A percentile compares a stretch with the other conserved stretches of the same genome.
Conservation (phyloP, 495 filamentous ascomycete genomes). For the Beverwykella pulmonaria region DNA sequence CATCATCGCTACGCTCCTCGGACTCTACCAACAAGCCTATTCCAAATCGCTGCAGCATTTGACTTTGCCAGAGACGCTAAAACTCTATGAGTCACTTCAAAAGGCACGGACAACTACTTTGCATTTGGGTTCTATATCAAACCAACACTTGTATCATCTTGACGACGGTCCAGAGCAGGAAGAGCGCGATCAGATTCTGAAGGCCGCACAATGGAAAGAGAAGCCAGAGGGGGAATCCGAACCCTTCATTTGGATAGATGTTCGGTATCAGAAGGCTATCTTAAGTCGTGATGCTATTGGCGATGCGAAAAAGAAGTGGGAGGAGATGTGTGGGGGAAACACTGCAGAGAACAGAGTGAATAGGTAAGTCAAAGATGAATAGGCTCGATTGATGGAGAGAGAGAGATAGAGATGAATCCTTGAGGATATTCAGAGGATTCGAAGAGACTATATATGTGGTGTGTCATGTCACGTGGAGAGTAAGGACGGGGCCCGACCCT, state of each 20-base stretch:
- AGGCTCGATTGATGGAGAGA: no score
- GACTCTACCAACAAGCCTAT: not conserved
- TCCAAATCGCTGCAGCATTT: not conserved
- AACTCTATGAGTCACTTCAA: slow-evolving; percentile 11
- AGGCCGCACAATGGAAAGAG: not conserved
- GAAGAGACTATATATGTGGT: no score
- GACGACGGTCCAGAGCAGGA: slow-evolving; percentile 12
- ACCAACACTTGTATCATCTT: slow-evolving; percentile 15
- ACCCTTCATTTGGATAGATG: slow-evolving; percentile 4
- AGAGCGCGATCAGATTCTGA: slow-evolving; percentile 4
- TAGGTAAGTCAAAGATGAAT: no score
- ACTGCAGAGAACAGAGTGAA: no score
- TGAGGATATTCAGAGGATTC: no score
- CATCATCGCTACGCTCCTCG: slow-evolving; percentile 29
- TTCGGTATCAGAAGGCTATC: slow-evolving; percentile 3
- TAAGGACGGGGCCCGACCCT: no score
- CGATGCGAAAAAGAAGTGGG: not conserved
- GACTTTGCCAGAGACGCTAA: not conserved
- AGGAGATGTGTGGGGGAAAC: no score
- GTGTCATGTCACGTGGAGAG: no score
- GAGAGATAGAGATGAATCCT: no score
- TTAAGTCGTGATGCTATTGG: not conserved
- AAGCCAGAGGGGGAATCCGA: not conserved
- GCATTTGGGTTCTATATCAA: not conserved
- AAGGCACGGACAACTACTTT: not conserved